phyloP scores from a whole-genome alignment of 2,329 filamentous ascomycete genomes.

The Gremmenia infestans region DNA sequence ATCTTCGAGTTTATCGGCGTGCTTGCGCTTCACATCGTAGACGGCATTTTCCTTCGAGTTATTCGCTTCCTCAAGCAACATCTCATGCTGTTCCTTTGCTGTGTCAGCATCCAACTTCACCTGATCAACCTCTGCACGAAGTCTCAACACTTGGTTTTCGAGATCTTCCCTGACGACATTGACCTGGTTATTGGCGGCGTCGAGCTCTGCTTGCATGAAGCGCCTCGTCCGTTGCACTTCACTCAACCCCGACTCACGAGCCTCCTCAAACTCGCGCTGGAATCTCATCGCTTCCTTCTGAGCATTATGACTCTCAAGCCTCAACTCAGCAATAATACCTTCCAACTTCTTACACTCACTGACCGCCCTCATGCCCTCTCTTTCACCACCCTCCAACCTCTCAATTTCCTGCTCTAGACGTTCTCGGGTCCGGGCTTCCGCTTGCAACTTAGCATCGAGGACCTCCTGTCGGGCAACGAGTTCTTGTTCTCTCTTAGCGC shows the following conservation, averaged over 20 bases:
- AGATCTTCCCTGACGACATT: slow-evolving; percentile 77
- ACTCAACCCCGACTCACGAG: slow-evolving; percentile 69
- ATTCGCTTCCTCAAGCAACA: slow-evolving; percentile 77
- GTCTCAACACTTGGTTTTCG: slow-evolving; percentile 69
- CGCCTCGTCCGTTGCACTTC: slow-evolving; percentile 79
- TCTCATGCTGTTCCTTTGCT: slow-evolving; percentile 73
- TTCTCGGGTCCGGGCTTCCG: slow-evolving; percentile 66
- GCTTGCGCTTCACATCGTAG: slow-evolving; percentile 48
- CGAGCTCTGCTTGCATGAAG: slow-evolving; percentile 75
- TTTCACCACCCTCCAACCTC: slow-evolving; percentile 58
- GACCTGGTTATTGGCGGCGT: slow-evolving; percentile 78
- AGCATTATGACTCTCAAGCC: slow-evolving; percentile 61
- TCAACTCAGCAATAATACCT: slow-evolving; percentile 48
- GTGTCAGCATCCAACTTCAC: slow-evolving; percentile 76
- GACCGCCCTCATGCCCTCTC: slow-evolving; percentile 59
- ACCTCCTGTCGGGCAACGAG: slow-evolving; percentile 75
- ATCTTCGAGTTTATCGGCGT: slow-evolving; percentile 68
- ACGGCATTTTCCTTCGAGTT: slow-evolving; percentile 57
- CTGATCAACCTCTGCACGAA: slow-evolving; percentile 72
- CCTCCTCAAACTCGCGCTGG: slow-evolving; percentile 80
- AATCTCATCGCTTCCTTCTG: slow-evolving; percentile 41
- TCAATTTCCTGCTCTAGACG: slow-evolving; percentile 63
- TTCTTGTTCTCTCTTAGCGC: slow-evolving; percentile 73
- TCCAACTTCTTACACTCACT: slow-evolving; percentile 59
- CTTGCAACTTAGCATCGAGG: slow-evolving; percentile 70